Percentiles rank a stretch among this genome's conserved stretches.
Evolutionary conservation across 148 eudicot species (phyloP).

Genomic region (Nepenthes gracilis): DNA sequence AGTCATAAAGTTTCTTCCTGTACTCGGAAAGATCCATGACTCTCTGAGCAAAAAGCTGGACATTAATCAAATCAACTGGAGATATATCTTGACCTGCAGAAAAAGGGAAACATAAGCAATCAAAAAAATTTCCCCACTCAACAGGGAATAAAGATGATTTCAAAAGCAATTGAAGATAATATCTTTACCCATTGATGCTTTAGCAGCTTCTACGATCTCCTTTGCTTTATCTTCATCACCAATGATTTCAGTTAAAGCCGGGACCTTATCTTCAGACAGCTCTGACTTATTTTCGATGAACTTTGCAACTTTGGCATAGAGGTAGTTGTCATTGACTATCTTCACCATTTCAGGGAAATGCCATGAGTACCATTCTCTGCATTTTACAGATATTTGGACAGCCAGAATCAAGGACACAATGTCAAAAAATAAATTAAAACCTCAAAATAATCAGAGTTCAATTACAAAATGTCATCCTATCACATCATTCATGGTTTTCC

Average conservation of each 20-base stretch:
- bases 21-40: slow-evolving; percentile 94
- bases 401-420: background rate
- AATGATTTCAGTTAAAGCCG: slow-evolving; percentile 65
- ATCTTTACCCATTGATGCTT: slow-evolving; percentile 87
- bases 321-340: slow-evolving; percentile 84
- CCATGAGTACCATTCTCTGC: slow-evolving; percentile 97
- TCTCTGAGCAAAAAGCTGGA: slow-evolving; percentile 81
- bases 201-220: slow-evolving; percentile 91
- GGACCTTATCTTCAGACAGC: slow-evolving; percentile 58
- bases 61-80: slow-evolving; percentile 83
- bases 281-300: slow-evolving; percentile 71
- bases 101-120: background rate
- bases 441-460: background rate
- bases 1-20: slow-evolving; percentile 79
- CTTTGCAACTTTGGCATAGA: slow-evolving; percentile 76
- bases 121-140: background rate
- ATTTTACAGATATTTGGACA: slow-evolving; percentile 2
- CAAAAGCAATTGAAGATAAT: background rate
- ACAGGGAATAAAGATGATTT: background rate
- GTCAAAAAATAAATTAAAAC: background rate
- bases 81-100: slow-evolving; percentile 87
- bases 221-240: slow-evolving; percentile 98
- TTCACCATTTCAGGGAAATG: slow-evolving; percentile 92
- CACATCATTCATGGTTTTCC: background rate
- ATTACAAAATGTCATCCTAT: background rate